phyloP scores from a whole-genome alignment of 2,329 filamentous ascomycete species.

The Verticillium nubilum region DNA sequence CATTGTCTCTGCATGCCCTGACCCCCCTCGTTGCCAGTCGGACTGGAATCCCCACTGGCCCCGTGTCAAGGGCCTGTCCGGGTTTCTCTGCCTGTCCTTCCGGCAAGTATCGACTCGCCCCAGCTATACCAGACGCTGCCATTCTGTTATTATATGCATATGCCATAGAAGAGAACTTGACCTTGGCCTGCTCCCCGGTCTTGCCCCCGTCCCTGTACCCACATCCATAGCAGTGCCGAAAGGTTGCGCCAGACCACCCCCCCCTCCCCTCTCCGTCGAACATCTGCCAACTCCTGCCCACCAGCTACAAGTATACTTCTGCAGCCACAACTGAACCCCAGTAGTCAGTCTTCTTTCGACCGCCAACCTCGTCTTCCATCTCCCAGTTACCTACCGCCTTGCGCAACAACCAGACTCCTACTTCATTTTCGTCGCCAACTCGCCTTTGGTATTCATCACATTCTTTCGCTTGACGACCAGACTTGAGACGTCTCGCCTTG shows the following conservation, averaged over 20 bases:
- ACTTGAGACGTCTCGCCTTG: slow-evolving; percentile 12
- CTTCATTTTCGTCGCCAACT: background rate
- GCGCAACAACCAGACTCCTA: background rate
- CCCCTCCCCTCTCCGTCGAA: slow-evolving; percentile 38
- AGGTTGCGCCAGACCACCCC: slow-evolving; percentile 17
- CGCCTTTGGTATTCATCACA: background rate
- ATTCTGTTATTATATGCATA: slow-evolving; percentile 2
- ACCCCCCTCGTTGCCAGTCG: background rate
- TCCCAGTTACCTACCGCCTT: background rate
- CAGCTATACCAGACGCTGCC: slow-evolving; percentile 1
- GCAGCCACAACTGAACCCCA: slow-evolving; percentile 32
- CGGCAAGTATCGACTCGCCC: background rate
- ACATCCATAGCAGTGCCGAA: slow-evolving; percentile 43
- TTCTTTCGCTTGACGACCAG: slow-evolving; percentile 4
- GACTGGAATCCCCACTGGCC: background rate
- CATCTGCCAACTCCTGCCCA: slow-evolving; percentile 39
- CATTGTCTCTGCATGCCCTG: background rate
- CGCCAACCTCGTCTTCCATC: slow-evolving; percentile 18
- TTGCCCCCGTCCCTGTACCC: slow-evolving; percentile 25
- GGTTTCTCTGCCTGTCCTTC: background rate
- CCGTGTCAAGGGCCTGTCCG: background rate
- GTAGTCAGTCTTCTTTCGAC: slow-evolving; percentile 17
- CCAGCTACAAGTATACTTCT: slow-evolving; percentile 43
- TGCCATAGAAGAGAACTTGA: slow-evolving; percentile 8
- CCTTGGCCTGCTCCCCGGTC: slow-evolving; percentile 23